phyloP scores from a whole-genome alignment of 169 alveolate genomes.

The Cryptosporidium xiaoi region DNA sequence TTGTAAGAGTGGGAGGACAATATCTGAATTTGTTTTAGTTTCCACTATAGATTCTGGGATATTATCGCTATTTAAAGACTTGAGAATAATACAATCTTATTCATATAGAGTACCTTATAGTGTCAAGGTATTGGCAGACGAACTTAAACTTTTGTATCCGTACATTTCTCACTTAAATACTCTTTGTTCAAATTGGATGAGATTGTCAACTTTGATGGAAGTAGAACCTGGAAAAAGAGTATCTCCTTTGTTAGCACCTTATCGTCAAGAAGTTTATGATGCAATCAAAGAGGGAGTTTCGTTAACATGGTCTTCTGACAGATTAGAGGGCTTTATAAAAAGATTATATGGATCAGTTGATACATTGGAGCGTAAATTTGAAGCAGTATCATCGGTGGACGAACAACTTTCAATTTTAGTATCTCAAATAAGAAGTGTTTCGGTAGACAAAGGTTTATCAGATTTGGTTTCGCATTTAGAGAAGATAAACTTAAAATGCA shows the following conservation, averaged over 20 bases:
- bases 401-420: slow-evolving; percentile 57
- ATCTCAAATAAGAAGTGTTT: slow-evolving; percentile 42
- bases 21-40: slow-evolving; percentile 84
- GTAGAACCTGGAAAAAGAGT: slow-evolving; percentile 61
- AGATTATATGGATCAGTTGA: slow-evolving; percentile 77
- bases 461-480: slow-evolving; percentile 33
- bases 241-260: slow-evolving; percentile 64
- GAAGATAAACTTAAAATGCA: slow-evolving; percentile 10
- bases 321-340: slow-evolving; percentile 77
- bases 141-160: slow-evolving; percentile 92
- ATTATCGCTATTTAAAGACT: slow-evolving; percentile 80
- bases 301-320: slow-evolving; percentile 80
- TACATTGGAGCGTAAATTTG: slow-evolving; percentile 80
- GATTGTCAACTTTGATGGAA: slow-evolving; percentile 46
- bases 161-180: slow-evolving; percentile 81
- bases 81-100: slow-evolving; percentile 83
- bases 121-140: slow-evolving; percentile 90
- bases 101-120: slow-evolving; percentile 89
- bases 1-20: slow-evolving; percentile 72
- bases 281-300: slow-evolving; percentile 79
- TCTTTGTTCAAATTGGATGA: slow-evolving; percentile 77
- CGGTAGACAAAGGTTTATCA: slow-evolving; percentile 25
- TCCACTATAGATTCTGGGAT: slow-evolving; percentile 87
- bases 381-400: slow-evolving; percentile 75
- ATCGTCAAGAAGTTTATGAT: slow-evolving; percentile 57